A percentile compares a stretch with the other conserved stretches of the same genome.
These are phyloP conservation scores for Angomonas ambiguus DNA, from an alignment of 208 protist genomes.

Conservation along the genomic window DNA sequence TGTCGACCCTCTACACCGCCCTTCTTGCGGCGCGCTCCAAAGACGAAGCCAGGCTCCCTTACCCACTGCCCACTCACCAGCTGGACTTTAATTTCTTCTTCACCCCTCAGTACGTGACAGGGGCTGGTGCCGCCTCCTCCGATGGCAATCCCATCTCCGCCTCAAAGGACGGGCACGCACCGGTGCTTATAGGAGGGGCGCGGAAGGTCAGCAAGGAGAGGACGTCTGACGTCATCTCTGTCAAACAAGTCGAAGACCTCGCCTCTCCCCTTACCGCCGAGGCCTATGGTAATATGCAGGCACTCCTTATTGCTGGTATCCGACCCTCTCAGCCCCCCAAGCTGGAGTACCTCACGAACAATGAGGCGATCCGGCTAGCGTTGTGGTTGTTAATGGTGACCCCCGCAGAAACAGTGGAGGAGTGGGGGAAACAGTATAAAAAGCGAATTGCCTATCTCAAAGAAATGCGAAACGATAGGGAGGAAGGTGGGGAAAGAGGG, in stretches of 20 bases:
- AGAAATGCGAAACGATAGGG: not conserved
- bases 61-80: slow-evolving; percentile 27
- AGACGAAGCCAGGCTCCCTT: slow-evolving; percentile 42
- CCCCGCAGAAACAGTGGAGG: slow-evolving; percentile 28
- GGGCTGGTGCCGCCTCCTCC: not conserved
- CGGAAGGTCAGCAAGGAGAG: slow-evolving; percentile 4
- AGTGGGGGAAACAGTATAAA: not conserved
- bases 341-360: slow-evolving; percentile 18
- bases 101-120: slow-evolving; percentile 13
- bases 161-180: not conserved
- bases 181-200: not conserved
- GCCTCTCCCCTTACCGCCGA: slow-evolving; percentile 20
- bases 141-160: not conserved
- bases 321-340: slow-evolving; percentile 36
- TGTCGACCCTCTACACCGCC: slow-evolving; percentile 51
- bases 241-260: slow-evolving; percentile 22
- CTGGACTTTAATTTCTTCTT: slow-evolving; percentile 80
- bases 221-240: not conserved
- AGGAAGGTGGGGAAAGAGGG: slow-evolving; percentile 16
- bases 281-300: slow-evolving; percentile 30
- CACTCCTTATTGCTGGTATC: slow-evolving; percentile 44
- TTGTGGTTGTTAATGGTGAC: slow-evolving; percentile 62
- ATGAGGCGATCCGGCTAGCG: slow-evolving; percentile 43
- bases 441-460: not conserved
- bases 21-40: slow-evolving; percentile 36